Conservation (phyloP, 805 yeast species). For the Myxozyma kluyveri region DNA sequence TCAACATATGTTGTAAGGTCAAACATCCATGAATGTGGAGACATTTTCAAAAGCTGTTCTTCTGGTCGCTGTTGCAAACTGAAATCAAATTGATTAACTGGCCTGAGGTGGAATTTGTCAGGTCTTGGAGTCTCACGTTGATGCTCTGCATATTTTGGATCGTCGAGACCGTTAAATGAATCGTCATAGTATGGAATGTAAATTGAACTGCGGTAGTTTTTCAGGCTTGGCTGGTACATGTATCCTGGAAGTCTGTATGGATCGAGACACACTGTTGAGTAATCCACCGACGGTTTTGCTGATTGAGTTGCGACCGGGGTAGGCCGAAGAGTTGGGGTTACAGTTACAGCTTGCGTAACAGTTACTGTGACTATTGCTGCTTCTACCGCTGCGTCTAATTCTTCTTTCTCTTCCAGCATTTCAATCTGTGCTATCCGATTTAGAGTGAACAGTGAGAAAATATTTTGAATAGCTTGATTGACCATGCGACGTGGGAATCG, state of each 20-base stretch:
- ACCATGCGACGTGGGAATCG: too few species aligned
- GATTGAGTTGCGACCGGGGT: too few species aligned
- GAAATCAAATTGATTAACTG: background rate
- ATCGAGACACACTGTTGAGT: constrained; percentile 11
- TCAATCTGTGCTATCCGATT: too few species aligned
- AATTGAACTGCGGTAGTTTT: background rate
- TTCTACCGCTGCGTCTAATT: too few species aligned
- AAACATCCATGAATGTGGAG: constrained; percentile 12
- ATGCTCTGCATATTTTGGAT: background rate
- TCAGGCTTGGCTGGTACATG: constrained; percentile 3
- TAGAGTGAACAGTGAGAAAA: too few species aligned
- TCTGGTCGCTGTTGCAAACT: constrained; percentile 1
- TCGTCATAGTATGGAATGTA: constrained; percentile 12
- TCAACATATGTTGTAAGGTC: background rate
- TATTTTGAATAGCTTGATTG: too few species aligned
- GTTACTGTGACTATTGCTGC: too few species aligned
- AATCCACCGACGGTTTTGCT: background rate
- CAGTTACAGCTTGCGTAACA: too few species aligned
- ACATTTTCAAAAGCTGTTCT: background rate
- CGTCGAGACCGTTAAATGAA: constrained; percentile 2
- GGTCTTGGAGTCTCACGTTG: constrained; percentile 5
- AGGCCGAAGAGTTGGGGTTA: too few species aligned
- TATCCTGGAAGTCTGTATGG: constrained; percentile 27
- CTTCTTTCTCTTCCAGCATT: too few species aligned
- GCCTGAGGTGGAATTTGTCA: too few species aligned